Conservation (phyloP, 345 rosid species). For the Psidium guajava region DNA sequence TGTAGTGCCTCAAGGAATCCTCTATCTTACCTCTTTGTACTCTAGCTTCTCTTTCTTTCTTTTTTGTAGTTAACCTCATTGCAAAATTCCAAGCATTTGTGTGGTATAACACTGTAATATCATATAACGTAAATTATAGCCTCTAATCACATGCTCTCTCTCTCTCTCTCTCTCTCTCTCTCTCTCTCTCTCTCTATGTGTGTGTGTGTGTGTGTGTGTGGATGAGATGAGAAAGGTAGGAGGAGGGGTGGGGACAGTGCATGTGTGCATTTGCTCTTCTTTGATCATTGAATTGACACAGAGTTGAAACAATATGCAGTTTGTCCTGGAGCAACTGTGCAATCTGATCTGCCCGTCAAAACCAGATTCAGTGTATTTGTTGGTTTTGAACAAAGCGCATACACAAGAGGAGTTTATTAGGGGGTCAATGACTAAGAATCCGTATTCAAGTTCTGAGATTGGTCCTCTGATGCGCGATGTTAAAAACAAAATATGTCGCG, state of each 20-base stretch:
- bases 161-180: neutral
- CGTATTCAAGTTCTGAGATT: conserved; percentile 93
- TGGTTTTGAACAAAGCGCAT: conserved; percentile 90
- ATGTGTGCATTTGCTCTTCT: neutral
- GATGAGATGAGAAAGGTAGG: neutral
- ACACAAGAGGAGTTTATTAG: conserved; percentile 97
- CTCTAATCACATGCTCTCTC: no score
- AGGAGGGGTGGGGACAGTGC: neutral
- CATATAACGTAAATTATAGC: no score
- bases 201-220: no score
- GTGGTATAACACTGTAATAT: neutral
- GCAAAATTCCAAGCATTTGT: neutral
- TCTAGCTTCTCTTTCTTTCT: neutral
- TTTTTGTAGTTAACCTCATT: neutral
- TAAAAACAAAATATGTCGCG: conserved; percentile 93
- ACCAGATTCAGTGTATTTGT: conserved; percentile 78
- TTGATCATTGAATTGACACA: neutral
- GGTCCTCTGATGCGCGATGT: conserved; percentile 99
- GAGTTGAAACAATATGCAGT: conserved; percentile 41
- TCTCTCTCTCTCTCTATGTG: neutral
- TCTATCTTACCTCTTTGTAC: neutral
- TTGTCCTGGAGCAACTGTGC: conserved; percentile 97
- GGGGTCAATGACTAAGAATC: conserved; percentile 98
- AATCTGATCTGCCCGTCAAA: conserved; percentile 97
- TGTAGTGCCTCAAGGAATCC: neutral